Base-by-base conservation (phyloP, 495 filamentous ascomycete species). In the Bathelium albidoporum region DNA sequence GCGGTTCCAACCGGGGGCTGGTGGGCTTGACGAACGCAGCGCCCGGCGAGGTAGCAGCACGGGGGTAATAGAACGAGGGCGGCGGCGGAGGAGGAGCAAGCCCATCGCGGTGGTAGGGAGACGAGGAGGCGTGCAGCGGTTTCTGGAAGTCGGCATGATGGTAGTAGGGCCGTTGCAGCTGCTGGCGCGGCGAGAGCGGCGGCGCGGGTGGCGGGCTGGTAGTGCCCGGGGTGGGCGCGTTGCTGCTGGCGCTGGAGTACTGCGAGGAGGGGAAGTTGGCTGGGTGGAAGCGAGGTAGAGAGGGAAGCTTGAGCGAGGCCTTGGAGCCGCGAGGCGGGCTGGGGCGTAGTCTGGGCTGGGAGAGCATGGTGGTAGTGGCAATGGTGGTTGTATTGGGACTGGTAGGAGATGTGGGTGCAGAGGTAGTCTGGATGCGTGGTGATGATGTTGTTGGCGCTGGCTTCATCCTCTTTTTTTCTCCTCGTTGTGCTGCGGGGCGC, bases 261-360 rank as follows among this genome's bases (percentile, higher is more conserved):
- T 72, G 69, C 14, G 70, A 64, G 1, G 70, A 69, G 11, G 72
- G 68, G 62, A 68, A 77, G 65, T 76, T 75, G 55, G 74, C 73
- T 1, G 75, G 75, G 61, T 77, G 75, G 68, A 76, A 77, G 28
- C 73, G 72, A n/a, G 75, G 75, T 18, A 77, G 67, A 2, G 69
- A 67, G 3, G 72, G 71, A 2, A 77, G 71, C 49, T 71, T 67
- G 18, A 76, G 66, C n/a, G 67, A 62, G 20, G 62, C 63, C 39
- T 62, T 63, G 53, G 61, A 34, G 28, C 59, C 63, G 11, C 61
- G 60, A 16, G 49, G 49, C 10, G 49, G 22, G 16, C 49, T 29
- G 5, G 22, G 24, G 9, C 49, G 49, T 24, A 55, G 20, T 26
- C 49, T 26, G 26, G 49, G 49, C 29, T 55, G 49, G 29, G 49